Percentiles rank a stretch among this genome's conserved stretches.
phyloP scores from a whole-genome alignment of 345 rosid species.

The Acer campestre region DNA sequence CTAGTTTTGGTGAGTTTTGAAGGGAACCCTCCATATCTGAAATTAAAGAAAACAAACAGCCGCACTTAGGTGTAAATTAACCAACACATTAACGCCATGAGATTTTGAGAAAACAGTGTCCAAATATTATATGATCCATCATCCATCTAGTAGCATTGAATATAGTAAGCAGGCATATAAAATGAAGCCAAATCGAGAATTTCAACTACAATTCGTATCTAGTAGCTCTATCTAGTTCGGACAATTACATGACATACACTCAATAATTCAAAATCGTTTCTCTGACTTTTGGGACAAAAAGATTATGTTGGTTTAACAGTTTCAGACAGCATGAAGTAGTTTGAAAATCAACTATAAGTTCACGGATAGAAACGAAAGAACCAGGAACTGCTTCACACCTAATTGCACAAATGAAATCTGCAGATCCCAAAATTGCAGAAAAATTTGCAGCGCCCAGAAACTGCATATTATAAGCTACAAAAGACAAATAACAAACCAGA shows the following conservation, averaged over 20 bases:
- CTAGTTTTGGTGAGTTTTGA: constrained; percentile 27
- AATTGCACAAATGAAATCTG: not conserved
- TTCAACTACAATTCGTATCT: not conserved
- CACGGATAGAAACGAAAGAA: not conserved
- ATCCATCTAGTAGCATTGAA: not conserved
- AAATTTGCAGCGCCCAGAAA: not conserved
- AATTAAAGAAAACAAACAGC: not conserved
- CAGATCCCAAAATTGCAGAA: not conserved
- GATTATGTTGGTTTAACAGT: not conserved
- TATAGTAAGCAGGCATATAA: not conserved
- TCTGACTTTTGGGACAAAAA: not conserved
- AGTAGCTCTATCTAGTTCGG: not conserved
- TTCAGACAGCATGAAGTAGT: not conserved
- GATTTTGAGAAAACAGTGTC: not conserved
- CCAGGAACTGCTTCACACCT: not conserved
- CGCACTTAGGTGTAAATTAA: not conserved
- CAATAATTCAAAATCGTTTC: no score
- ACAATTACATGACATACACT: not conserved
- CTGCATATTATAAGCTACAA: not conserved
- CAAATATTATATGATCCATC: not conserved
- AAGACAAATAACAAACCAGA: not conserved
- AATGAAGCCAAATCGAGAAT: not conserved
- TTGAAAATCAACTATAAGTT: not conserved
- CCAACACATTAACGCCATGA: not conserved
- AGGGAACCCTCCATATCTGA: constrained; percentile 32